A percentile compares a stretch with the other conserved stretches of the same genome.
Conservation (phyloP, 225 moss, liverwort and hornwort genomes). For the Pleurozium schreberi region DNA sequence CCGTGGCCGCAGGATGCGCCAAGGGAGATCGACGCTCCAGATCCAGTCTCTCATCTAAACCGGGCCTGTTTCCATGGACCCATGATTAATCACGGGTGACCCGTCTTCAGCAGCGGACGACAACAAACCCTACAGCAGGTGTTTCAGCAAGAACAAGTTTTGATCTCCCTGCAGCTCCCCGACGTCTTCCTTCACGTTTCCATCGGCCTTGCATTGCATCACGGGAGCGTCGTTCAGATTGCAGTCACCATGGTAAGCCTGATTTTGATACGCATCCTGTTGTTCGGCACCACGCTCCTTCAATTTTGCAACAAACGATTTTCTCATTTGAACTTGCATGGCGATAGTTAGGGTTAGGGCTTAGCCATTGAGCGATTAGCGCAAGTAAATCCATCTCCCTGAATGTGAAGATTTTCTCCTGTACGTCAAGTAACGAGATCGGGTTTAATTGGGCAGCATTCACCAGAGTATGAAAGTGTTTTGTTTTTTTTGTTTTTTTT, state of each 20-base stretch:
- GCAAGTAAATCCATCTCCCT: neutral
- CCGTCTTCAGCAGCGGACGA: neutral
- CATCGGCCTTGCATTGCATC: neutral
- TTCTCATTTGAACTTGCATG: neutral
- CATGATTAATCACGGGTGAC: neutral
- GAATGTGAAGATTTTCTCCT: neutral
- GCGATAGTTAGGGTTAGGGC: neutral
- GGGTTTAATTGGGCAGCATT: neutral
- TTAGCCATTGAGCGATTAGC: neutral
- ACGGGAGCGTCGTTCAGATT: neutral
- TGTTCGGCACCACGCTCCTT: neutral
- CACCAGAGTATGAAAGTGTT: too few species aligned
- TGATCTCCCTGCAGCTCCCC: neutral
- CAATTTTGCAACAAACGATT: neutral
- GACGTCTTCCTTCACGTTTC: neutral
- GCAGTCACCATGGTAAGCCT: neutral
- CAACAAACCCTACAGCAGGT: neutral
- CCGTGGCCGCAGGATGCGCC: neutral
- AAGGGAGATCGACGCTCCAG: neutral
- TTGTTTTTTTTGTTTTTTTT: too few species aligned
- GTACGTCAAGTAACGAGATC: neutral
- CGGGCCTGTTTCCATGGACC: neutral
- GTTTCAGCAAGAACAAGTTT: neutral
- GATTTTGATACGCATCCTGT: neutral
- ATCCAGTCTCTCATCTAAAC: neutral